Evolutionary conservation across 805 yeast species (phyloP).

Genomic region (Kuraishia hungarica): DNA sequence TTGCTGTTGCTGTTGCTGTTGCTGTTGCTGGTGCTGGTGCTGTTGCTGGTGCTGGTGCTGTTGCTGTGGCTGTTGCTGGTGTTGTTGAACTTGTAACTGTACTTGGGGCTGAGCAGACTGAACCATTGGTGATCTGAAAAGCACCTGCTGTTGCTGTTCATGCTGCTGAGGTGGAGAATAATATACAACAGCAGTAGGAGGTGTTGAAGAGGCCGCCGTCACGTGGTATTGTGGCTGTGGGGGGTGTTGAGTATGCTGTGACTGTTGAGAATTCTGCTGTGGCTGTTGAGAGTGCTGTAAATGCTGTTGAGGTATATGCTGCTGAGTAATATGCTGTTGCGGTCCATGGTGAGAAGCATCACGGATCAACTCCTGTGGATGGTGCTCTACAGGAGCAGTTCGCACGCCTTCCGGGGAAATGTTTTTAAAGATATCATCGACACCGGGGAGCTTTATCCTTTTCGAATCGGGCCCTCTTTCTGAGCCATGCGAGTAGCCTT

Average conservation of each 20-base stretch:
- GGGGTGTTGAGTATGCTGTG: neutral
- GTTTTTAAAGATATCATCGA: neutral
- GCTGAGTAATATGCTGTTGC: neutral
- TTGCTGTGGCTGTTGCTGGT: conserved; percentile 1
- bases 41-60: conserved; percentile 5
- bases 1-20: conserved; percentile 4
- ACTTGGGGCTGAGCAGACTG: neutral
- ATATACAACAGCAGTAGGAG: no score
- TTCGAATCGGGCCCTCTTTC: neutral
- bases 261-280: neutral
- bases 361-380: neutral
- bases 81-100: neutral
- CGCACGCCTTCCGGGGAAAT: neutral
- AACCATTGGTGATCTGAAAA: neutral
- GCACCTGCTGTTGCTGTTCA: neutral
- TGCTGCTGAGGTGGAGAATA: neutral
- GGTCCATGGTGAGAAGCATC: neutral
- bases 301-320: no score
- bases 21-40: conserved; percentile 6
- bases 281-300: no score
- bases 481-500: neutral
- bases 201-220: neutral
- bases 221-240: neutral
- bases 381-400: neutral
- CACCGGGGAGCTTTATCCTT: conserved; percentile 1